phyloP scores from a whole-genome alignment of 768 basidiomycete species.

The Hemileccinum impolitum region DNA sequence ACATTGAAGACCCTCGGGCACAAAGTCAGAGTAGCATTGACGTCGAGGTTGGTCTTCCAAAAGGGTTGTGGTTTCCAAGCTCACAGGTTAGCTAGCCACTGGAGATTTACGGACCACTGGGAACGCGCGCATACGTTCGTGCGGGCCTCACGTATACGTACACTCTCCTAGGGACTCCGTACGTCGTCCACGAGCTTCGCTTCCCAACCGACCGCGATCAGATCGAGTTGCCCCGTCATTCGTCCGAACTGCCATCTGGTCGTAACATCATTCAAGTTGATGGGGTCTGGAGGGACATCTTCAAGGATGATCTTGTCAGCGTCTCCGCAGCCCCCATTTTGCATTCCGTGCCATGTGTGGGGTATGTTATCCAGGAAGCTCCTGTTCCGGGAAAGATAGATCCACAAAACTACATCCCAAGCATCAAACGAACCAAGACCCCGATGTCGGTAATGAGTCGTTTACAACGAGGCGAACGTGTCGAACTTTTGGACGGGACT shows the following conservation, averaged over 20 bases:
- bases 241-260: slow-evolving; percentile 56
- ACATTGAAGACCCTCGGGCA: slow-evolving; percentile 55
- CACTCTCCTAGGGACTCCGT: slow-evolving; percentile 60
- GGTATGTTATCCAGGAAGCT: slow-evolving; percentile 70
- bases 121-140: slow-evolving; percentile 79
- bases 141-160: slow-evolving; percentile 64
- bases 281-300: slow-evolving; percentile 68
- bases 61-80: background rate
- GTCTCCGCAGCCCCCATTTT: slow-evolving; percentile 75
- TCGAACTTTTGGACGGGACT: slow-evolving; percentile 70
- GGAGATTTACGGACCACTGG: slow-evolving; percentile 84
- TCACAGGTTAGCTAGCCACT: slow-evolving; percentile 45
- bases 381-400: slow-evolving; percentile 77
- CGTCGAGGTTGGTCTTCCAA: slow-evolving; percentile 15
- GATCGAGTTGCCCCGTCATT: slow-evolving; percentile 44
- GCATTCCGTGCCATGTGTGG: slow-evolving; percentile 80
- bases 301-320: slow-evolving; percentile 49
- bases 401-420: slow-evolving; percentile 60
- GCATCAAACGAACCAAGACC: slow-evolving; percentile 66
- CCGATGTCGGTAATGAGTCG: slow-evolving; percentile 64
- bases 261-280: slow-evolving; percentile 58
- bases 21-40: slow-evolving; percentile 14
- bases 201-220: slow-evolving; percentile 54
- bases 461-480: slow-evolving; percentile 60
- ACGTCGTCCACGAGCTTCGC: slow-evolving; percentile 82